Evolutionary conservation across 2,329 filamentous ascomycete species (phyloP).

Genomic region (Alternaria ventricosa): DNA sequence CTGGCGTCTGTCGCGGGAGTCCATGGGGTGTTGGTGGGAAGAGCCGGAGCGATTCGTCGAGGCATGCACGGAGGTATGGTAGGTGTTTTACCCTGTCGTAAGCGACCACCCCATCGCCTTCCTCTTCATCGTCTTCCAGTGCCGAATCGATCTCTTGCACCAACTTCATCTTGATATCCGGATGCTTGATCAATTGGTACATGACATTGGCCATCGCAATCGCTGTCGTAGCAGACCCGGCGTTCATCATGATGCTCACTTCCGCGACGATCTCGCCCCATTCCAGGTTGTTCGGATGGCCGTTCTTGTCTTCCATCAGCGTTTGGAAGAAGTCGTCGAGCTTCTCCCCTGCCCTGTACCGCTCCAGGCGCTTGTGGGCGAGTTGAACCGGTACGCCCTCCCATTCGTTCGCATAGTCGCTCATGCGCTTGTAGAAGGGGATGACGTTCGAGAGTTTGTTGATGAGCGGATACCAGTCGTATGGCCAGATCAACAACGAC

Average conservation of each 20-base stretch:
- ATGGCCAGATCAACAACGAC: slow-evolving; percentile 59
- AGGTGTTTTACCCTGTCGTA: slow-evolving; percentile 42
- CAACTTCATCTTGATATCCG: slow-evolving; percentile 35
- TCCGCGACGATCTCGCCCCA: slow-evolving; percentile 67
- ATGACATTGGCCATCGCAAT: slow-evolving; percentile 62
- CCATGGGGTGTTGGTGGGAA: slow-evolving; percentile 54
- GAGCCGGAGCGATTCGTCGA: slow-evolving; percentile 55
- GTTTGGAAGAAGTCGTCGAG: slow-evolving; percentile 66
- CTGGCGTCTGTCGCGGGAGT: slow-evolving; percentile 45
- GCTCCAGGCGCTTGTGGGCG: slow-evolving; percentile 52
- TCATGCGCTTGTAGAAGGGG: slow-evolving; percentile 53
- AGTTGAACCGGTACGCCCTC: slow-evolving; percentile 58
- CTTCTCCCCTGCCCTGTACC: slow-evolving; percentile 60
- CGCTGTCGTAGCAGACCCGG: slow-evolving; percentile 60
- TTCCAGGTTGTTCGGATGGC: slow-evolving; percentile 56
- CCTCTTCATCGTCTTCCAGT: slow-evolving; percentile 35
- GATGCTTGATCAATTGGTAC: slow-evolving; percentile 60
- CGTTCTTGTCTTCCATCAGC: slow-evolving; percentile 61
- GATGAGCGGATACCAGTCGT: slow-evolving; percentile 58
- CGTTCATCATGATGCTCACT: slow-evolving; percentile 59
- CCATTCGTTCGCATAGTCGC: slow-evolving; percentile 52
- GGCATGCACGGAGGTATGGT: slow-evolving; percentile 49
- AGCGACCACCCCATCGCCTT: slow-evolving; percentile 31
- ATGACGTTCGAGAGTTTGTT: slow-evolving; percentile 57
- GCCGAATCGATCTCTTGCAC: slow-evolving; percentile 38